These are phyloP conservation scores for Exophiala xenobiotica DNA, from an alignment of 2,329 filamentous ascomycete genomes.

Conservation along the genomic window DNA sequence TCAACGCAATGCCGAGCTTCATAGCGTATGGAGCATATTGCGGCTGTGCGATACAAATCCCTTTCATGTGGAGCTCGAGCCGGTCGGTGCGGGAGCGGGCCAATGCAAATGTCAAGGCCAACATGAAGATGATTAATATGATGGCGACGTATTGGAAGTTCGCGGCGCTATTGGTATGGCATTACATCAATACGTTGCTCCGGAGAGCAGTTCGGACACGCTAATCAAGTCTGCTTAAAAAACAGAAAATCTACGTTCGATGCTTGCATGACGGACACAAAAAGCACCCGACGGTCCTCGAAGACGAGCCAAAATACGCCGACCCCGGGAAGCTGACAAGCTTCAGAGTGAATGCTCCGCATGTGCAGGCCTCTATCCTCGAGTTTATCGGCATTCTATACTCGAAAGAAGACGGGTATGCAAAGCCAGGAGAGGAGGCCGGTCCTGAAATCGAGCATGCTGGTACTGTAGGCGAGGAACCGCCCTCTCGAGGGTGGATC, in stretches of 20 bases:
- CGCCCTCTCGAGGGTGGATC: no score
- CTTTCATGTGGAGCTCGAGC: constrained; percentile 5
- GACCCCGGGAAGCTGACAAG: constrained; percentile 6
- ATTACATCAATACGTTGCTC: no score
- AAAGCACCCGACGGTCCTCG: constrained; percentile 3
- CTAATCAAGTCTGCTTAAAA: background rate
- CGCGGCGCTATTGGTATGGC: constrained; percentile 1
- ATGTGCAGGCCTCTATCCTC: constrained; percentile 13
- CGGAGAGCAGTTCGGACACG: no score
- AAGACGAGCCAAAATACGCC: constrained; percentile 12
- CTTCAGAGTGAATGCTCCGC: constrained; percentile 6
- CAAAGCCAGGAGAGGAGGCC: background rate
- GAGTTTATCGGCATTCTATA: constrained; percentile 4
- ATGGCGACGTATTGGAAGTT: constrained; percentile 6
- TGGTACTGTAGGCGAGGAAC: no score
- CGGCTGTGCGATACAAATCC: constrained; percentile 9
- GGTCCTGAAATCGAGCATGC: constrained; percentile 1
- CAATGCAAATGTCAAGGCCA: background rate
- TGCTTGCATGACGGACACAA: constrained; percentile 9
- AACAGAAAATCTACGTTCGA: constrained; percentile 9
- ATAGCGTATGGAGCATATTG: constrained; percentile 7
- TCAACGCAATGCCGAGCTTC: constrained; percentile 7
- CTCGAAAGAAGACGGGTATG: constrained; percentile 3
- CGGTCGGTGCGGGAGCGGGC: background rate
- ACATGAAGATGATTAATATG: constrained; percentile 2